Conservation (phyloP, 495 filamentous ascomycete genomes). For the Daldinia vernicosa region DNA sequence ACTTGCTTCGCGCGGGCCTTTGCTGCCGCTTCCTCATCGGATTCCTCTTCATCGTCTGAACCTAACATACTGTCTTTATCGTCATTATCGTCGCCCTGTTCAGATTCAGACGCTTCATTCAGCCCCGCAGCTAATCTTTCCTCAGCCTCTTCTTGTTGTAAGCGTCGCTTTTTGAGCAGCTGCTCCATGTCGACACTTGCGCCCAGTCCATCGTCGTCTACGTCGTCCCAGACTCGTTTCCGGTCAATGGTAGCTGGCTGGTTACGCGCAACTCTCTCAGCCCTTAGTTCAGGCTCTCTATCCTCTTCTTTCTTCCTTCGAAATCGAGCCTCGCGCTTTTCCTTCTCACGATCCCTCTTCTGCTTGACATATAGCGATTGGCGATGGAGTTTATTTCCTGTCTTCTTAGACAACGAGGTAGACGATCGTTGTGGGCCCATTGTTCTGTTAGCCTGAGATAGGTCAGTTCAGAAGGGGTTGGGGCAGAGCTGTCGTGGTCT, state of each 20-base stretch:
- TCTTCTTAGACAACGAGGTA: slow-evolving; percentile 39
- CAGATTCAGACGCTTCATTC: slow-evolving; percentile 53
- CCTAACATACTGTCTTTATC: slow-evolving; percentile 80
- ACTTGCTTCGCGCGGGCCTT: slow-evolving; percentile 59
- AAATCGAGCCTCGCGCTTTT: slow-evolving; percentile 79
- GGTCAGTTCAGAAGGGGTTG: not conserved
- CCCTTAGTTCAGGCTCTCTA: slow-evolving; percentile 78
- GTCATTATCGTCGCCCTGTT: slow-evolving; percentile 57
- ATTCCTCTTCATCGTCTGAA: slow-evolving; percentile 59
- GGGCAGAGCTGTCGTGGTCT: not conserved
- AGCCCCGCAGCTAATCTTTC: slow-evolving; percentile 55
- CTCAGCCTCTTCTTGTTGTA: slow-evolving; percentile 67
- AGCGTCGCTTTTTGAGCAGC: slow-evolving; percentile 70
- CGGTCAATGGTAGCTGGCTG: slow-evolving; percentile 84
- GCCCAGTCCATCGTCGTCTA: slow-evolving; percentile 79
- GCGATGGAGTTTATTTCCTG: slow-evolving; percentile 76
- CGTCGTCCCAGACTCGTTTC: slow-evolving; percentile 93
- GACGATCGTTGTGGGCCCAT: slow-evolving; percentile 39
- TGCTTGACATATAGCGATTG: slow-evolving; percentile 74
- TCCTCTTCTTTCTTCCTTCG: slow-evolving; percentile 82
- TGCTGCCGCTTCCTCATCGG: slow-evolving; percentile 54
- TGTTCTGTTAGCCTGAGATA: not conserved
- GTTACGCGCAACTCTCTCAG: slow-evolving; percentile 77
- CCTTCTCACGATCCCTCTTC: slow-evolving; percentile 75
- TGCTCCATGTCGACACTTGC: slow-evolving; percentile 80